These are phyloP conservation scores for Solanum piurae DNA, from an alignment of 257 asterid genomes.

Conservation along the genomic window DNA sequence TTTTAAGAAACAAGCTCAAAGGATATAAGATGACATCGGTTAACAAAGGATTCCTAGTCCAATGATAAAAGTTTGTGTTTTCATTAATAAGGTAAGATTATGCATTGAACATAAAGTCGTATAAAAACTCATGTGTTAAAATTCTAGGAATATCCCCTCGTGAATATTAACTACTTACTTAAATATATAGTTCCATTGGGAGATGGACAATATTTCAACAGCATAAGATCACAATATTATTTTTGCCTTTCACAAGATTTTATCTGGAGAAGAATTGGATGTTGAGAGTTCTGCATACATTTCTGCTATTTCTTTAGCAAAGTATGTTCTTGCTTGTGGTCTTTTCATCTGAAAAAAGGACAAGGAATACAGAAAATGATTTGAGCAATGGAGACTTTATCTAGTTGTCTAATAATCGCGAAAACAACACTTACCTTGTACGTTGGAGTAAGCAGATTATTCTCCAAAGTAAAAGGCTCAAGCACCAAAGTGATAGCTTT, in stretches of 20 bases:
- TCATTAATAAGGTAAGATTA: too few relatives aligned
- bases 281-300: constrained; percentile 52
- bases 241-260: background rate
- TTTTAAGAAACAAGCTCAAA: too few relatives aligned
- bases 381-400: background rate
- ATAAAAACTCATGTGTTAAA: too few relatives aligned
- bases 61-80: too few relatives aligned
- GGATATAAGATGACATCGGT: too few relatives aligned
- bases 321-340: constrained; percentile 61
- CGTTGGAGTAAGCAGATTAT: constrained; percentile 71
- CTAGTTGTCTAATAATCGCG: background rate
- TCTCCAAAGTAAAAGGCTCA: constrained; percentile 60
- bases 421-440: constrained; percentile 34
- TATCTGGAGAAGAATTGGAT: constrained; percentile 27
- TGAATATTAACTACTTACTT: background rate
- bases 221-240: background rate
- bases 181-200: background rate
- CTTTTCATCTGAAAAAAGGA: constrained; percentile 48
- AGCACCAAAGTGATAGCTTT: constrained; percentile 55
- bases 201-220: background rate
- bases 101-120: too few relatives aligned
- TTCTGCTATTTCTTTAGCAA: constrained; percentile 40
- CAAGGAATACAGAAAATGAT: background rate
- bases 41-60: too few relatives aligned
- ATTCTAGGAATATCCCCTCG: too few relatives aligned